Evolutionary conservation across 1,284 basidiomycete species (phyloP), one percentile per base, ranked within the genome.

Genomic region (Mycosarcoma mackinlayi): DNA sequence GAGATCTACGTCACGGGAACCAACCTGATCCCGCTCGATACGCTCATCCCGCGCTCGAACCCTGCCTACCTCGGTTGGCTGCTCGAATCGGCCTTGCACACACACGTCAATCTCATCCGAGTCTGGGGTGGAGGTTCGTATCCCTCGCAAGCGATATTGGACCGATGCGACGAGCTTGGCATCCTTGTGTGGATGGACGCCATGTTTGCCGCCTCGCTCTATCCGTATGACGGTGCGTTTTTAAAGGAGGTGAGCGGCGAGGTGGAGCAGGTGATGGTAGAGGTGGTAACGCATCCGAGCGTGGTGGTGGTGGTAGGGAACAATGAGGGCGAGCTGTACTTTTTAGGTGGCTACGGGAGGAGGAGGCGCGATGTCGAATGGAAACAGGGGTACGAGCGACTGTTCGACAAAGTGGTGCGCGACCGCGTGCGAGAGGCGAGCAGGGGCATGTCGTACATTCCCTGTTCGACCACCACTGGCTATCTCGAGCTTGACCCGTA

Each of bases 161-260:
- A 86, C 1, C 76, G 87, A 23, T 89, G 88, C 74, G 88, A 89
- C 74, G 87, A 88, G 73, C 83, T 88, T 0, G 88, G 88, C 7
- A 87, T 89, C 60, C 82, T 89, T 44, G 87, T 86, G 3, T 89
- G 88, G 88, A 87, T 87, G 3, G 88, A 89, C 73, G 85, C 88
- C 48, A 87, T 88, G 50, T 89, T 89, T 79, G 88, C 88, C 62
- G 83, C 86, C 18, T 61, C 69, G 1, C 56, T 70, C 7, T 75
- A 75, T 40, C 69, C 88, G 0, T 85, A 87, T 73, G 86, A 89
- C 41, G 53, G 82, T 84, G 60, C 86, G 66, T 70, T 89, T 19
- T 73, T 89, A 14, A 85, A 86, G 45, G 85, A 86, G 6, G 83
- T 88, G 51, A 86, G 86, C 33, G 85, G 85, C 2, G 88, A 89